Base-by-base conservation (phyloP, 495 filamentous ascomycete species). In the Pseudomonodictys pantanalensis region DNA sequence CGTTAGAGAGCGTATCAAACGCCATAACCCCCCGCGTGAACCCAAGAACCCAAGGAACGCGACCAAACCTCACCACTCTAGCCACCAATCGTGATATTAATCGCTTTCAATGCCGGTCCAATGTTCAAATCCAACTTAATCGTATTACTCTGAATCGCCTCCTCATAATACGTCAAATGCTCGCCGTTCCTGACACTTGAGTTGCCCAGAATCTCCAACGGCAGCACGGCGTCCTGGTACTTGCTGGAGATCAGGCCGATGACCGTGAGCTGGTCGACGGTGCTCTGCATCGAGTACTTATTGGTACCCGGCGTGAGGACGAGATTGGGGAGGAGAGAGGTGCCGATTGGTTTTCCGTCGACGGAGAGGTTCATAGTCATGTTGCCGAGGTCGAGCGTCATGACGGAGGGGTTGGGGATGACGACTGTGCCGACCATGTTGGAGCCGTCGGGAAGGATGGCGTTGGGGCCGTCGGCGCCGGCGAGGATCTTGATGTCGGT, bases 371-470 rank as follows among this genome's bases (percentile, higher is more conserved):
- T 68, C 66, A 88, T 77, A 30, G 85, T 84, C 1, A 83, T 71
- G 65, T 89, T 87, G 60, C 86, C 86, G 71, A 90, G 77, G 18
- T 76, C 69, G 44, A 92, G 73, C 5, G 81, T 82, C 70, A 89
- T 74, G 49, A 83, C 71, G 2, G 87, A 84, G 4, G 79, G 81
- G 68, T 92, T 92, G 55, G 88, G 88, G 33, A 92, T 87, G 50
- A 66, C 74, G 32, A 82, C 79, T 3, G 73, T 79, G 63, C 82
- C 88, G 29, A 78, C 73, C 76, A 89, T 80, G 73, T 91, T 90
- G 48, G 79, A 75, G 48, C 78, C 77, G 49, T 78, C 72, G 22
- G 66, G 38, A 18, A 57, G 39, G 35, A n/a, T n/a, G n/a, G n/a
- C n/a, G n/a, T n/a, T n/a, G n/a, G 39, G 3, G 11, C 35, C 30